These are phyloP conservation scores for Isoetes engelmannii DNA, from an alignment of 83 land plant species.

Conservation along the genomic window DNA sequence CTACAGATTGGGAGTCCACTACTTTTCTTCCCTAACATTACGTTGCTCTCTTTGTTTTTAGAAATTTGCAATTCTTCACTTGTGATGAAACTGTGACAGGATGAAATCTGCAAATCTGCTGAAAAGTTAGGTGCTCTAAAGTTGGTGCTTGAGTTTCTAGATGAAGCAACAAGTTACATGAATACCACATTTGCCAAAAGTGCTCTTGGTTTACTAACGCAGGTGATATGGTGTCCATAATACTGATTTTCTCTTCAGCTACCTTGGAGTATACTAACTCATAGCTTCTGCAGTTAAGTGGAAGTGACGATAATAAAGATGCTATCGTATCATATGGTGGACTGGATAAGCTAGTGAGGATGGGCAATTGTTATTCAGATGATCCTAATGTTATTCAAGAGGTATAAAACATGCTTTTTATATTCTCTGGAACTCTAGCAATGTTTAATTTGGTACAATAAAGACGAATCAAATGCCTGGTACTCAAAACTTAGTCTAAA, in stretches of 20 bases:
- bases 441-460: too few species aligned
- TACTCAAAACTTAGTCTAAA: too few species aligned
- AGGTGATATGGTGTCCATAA: not conserved
- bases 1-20: too few species aligned
- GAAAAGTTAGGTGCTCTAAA: not conserved
- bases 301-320: slow-evolving; percentile 5
- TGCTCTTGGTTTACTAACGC: not conserved
- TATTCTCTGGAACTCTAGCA: too few species aligned
- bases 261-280: not conserved
- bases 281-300: not conserved
- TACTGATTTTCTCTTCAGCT: not conserved
- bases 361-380: not conserved
- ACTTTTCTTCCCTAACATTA: too few species aligned
- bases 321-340: slow-evolving; percentile 5
- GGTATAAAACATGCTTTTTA: not conserved
- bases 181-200: not conserved
- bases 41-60: too few species aligned
- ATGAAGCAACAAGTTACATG: not conserved
- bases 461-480: too few species aligned
- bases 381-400: not conserved
- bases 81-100: not conserved
- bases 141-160: not conserved
- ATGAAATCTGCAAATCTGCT: not conserved
- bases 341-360: not conserved
- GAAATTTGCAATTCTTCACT: too few species aligned